phyloP scores from a whole-genome alignment of 2,329 filamentous ascomycete genomes.

The Clonostachys solani region DNA sequence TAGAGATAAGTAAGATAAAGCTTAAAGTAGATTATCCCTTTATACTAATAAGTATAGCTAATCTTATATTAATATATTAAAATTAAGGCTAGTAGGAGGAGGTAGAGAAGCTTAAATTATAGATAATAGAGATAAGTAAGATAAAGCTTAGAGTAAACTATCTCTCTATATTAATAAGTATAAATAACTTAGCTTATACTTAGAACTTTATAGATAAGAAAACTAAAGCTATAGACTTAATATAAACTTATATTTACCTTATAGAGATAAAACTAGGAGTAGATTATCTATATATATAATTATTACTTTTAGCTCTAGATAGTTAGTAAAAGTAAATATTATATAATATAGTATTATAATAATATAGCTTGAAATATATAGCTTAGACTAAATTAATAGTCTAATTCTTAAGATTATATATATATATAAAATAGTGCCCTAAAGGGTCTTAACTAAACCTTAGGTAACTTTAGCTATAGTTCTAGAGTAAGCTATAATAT shows the following conservation, averaged over 20 bases:
- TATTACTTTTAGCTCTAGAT: constrained; percentile 2
- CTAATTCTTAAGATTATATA: too few species aligned
- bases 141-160: constrained; percentile 6
- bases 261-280: not conserved
- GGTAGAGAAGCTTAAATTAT: constrained; percentile 6
- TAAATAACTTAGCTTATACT: constrained; percentile 1
- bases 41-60: constrained; percentile 8
- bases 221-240: too few species aligned
- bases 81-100: constrained; percentile 6
- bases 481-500: too few species aligned
- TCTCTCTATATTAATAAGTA: constrained; percentile 1
- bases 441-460: too few species aligned
- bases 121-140: constrained; percentile 4
- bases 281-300: too few species aligned
- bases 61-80: constrained; percentile 5
- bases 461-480: too few species aligned
- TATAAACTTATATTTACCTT: constrained; percentile 3
- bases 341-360: too few species aligned
- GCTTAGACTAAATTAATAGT: not conserved
- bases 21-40: constrained; percentile 3
- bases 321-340: constrained; percentile 7
- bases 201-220: not conserved
- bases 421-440: too few species aligned
- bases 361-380: too few species aligned
- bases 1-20: constrained; percentile 3